Percentiles rank a stretch among this genome's conserved stretches.
Evolutionary conservation across 1,139 yeast species (phyloP).

Genomic region (Candida pseudoviswanathii): DNA sequence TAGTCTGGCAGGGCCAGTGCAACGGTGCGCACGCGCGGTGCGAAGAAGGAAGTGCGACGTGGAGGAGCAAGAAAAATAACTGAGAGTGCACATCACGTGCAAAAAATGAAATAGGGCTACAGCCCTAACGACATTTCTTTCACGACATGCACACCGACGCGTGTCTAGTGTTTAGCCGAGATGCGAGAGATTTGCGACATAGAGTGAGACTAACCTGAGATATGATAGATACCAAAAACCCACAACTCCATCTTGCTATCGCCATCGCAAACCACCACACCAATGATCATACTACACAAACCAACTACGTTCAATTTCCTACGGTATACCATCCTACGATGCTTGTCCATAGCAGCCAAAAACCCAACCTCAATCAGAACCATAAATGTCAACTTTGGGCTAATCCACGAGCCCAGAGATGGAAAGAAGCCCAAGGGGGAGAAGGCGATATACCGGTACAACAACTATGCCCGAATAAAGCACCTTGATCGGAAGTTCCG

Average conservation of each 20-base stretch:
- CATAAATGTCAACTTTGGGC: neutral
- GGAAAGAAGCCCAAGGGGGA: no score
- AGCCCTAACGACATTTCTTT: neutral
- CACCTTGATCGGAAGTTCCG: constrained; percentile 31
- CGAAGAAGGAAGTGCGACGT: neutral
- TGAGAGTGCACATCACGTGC: constrained; percentile 2
- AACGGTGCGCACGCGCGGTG: neutral
- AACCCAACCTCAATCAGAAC: neutral
- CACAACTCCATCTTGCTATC: no score
- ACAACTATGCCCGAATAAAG: constrained; percentile 28
- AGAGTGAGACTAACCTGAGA: neutral
- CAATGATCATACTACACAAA: neutral
- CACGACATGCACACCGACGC: neutral
- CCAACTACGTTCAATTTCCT: neutral
- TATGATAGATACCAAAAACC: no score
- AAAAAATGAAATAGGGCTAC: constrained; percentile 5
- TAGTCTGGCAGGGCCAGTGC: neutral
- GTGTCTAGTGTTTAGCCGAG: no score
- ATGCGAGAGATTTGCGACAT: neutral
- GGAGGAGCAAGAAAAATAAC: neutral
- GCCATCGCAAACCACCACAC: neutral
- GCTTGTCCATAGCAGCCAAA: neutral
- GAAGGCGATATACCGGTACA: no score
- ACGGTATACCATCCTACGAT: neutral
- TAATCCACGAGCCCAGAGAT: constrained; percentile 20